Evolutionary conservation across 129 eudicot genomes (phyloP).

Genomic region (Flaveria brownii): DNA sequence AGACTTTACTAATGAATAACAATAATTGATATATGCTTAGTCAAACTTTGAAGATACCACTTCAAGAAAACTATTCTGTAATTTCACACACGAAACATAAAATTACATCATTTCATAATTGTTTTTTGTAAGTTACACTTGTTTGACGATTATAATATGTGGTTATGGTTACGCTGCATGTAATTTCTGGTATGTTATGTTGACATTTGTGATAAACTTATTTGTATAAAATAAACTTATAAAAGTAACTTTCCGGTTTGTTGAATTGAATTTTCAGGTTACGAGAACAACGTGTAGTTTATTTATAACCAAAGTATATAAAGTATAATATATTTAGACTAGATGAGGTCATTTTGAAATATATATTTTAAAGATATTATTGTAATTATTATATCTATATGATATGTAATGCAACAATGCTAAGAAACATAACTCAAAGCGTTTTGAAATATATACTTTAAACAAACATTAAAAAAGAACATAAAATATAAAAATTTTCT

Average conservation of each 20-base stretch:
- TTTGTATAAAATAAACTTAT: no score
- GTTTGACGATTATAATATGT: neutral
- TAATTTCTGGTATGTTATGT: neutral
- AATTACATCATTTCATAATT: neutral
- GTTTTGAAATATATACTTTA: no score
- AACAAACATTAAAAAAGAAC: no score
- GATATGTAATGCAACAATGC: no score
- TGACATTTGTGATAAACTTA: neutral
- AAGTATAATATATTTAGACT: no score
- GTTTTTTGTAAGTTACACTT: neutral
- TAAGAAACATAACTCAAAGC: no score
- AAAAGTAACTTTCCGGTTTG: neutral
- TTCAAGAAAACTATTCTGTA: slow-evolving; percentile 21
- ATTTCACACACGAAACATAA: neutral
- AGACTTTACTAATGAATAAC: slow-evolving; percentile 16
- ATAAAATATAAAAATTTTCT: no score
- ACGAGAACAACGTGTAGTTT: neutral
- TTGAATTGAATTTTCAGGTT: neutral
- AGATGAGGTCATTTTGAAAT: no score
- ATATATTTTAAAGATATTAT: no score
- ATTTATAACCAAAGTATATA: no score
- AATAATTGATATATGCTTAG: neutral
- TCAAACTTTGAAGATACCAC: slow-evolving; percentile 17
- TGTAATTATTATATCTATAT: neutral
- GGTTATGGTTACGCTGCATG: neutral